Base-by-base conservation (phyloP, 768 basidiomycete species). In the Boletus rex-veris region DNA sequence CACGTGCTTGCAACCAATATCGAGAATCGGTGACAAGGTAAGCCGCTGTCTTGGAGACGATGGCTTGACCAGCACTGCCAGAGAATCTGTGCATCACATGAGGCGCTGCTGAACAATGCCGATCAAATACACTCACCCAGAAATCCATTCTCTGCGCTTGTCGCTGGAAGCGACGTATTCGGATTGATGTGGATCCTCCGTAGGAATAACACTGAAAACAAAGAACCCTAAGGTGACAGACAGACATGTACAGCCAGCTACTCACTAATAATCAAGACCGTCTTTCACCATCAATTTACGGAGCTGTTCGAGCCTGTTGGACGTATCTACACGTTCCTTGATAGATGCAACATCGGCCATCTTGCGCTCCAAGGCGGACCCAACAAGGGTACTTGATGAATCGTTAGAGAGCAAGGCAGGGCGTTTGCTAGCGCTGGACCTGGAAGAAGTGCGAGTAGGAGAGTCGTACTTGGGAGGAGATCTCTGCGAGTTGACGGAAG, bases 131-230 rank as follows among this genome's bases (percentile, higher is more conserved):
- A 69, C 84, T 52, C 65, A 88, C 86, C 85, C 87, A 41, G 85
- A 85, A 47, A 92, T 82, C 74, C 81, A 92, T 64, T 90, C 81
- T 50, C 87, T 75, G 45, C 91, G 81, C 67, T 86, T 87, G 69
- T 93, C 91, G 53, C 83, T 81, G 7, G 77, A 68, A 16, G 88
- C 81, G 24, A 91, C 86, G 55, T 90, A 92, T 69, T 93, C 91
- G 0, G 90, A 90, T 48, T 82, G 81, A 65, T 93, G 91, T 6
- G 89, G 85, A 64, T 93, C 91, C 68, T 90, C 88, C 35, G 79
- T 83, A 3, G 90, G 90, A 44, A 92, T 69, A 58, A 91, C 68
- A 62, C 90, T 92, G 46, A n/a, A 59, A 36, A 50, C 39, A 40
- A 50, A 46, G 12, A 52, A n/a, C 33, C 52, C 39, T 41, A 40